Conservation (phyloP, 495 filamentous ascomycete species). For the Niebla homalea region DNA sequence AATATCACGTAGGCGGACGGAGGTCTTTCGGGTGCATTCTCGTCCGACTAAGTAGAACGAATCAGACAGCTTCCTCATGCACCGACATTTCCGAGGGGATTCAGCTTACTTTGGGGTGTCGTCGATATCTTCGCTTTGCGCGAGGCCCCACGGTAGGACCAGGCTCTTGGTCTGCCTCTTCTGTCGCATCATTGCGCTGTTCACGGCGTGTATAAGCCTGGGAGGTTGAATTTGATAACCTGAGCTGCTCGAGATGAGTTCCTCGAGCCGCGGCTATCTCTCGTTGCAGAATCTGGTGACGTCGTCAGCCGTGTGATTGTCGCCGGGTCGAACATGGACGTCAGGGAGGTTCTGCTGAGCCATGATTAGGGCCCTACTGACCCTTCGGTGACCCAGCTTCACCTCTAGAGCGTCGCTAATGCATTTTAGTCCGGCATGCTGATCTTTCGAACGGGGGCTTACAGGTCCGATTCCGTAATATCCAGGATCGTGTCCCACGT, state of each 20-base stretch:
- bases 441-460: background rate
- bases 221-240: conserved; percentile 27
- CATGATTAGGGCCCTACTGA: conserved; percentile 15
- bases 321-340: background rate
- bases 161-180: conserved; percentile 15
- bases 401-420: conserved; percentile 52
- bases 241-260: conserved; percentile 27
- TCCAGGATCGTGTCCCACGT: conserved; percentile 69
- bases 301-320: conserved; percentile 3
- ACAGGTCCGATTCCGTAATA: conserved; percentile 74
- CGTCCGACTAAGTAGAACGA: conserved; percentile 41
- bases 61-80: conserved; percentile 8
- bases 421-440: background rate
- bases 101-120: conserved; percentile 57
- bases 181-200: conserved; percentile 1
- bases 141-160: conserved; percentile 17
- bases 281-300: conserved; percentile 26
- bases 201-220: conserved; percentile 17
- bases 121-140: conserved; percentile 60
- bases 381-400: conserved; percentile 66
- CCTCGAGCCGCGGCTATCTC: conserved; percentile 46
- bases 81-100: background rate
- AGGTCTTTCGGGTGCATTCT: conserved; percentile 62
- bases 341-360: background rate
- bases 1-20: conserved; percentile 76